Percentiles rank a stretch among this genome's conserved stretches.
Conservation (phyloP, 2,329 filamentous ascomycete species). For the Diaporthe sp. region DNA sequence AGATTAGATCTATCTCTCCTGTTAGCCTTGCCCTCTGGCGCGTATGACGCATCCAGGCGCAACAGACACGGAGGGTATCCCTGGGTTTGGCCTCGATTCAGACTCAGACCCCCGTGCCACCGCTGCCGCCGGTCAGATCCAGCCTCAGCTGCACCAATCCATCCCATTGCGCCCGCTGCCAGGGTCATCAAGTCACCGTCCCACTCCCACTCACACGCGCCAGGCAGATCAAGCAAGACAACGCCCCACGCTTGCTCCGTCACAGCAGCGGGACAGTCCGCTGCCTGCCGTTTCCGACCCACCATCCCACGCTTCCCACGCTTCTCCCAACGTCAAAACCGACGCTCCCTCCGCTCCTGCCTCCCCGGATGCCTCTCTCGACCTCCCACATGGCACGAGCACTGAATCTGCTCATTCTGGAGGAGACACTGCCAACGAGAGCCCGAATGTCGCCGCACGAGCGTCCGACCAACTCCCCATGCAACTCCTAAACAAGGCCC, state of each 20-base stretch:
- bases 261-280: constrained; percentile 36
- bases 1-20: constrained; percentile 35
- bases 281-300: constrained; percentile 33
- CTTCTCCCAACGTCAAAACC: constrained; percentile 36
- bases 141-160: constrained; percentile 33
- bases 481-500: constrained; percentile 42
- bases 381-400: constrained; percentile 38
- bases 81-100: constrained; percentile 27
- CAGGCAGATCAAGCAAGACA: constrained; percentile 28
- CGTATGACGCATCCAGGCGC: constrained; percentile 34
- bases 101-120: constrained; percentile 23
- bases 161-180: constrained; percentile 39
- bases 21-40: constrained; percentile 22
- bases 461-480: constrained; percentile 36
- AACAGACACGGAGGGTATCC: constrained; percentile 15
- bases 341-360: constrained; percentile 29
- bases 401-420: constrained; percentile 22
- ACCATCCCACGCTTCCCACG: constrained; percentile 32
- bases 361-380: constrained; percentile 23
- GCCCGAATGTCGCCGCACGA: constrained; percentile 27
- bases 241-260: constrained; percentile 34
- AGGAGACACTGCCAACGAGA: constrained; percentile 18
- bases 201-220: constrained; percentile 25
- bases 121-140: constrained; percentile 27
- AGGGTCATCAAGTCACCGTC: constrained; percentile 26